A percentile compares a stretch with the other conserved stretches of the same genome.
Evolutionary conservation across 176 grass and related monocot species (phyloP).

Genomic region (Puccinellia tenuiflora): DNA sequence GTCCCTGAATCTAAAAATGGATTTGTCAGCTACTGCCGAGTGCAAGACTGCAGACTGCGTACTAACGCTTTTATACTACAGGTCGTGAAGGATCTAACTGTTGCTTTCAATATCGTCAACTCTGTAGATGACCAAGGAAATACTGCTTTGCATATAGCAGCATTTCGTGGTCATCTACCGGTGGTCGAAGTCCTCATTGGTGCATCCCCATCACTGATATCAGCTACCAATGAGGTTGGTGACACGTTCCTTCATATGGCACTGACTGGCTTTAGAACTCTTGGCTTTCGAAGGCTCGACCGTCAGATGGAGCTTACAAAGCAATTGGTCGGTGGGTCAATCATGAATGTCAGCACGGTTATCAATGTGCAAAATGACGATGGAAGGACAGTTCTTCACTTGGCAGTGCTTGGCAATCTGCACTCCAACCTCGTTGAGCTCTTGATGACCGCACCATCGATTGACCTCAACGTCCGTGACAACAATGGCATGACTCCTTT

Average conservation of each 20-base stretch:
- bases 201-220: slow-evolving; percentile 40
- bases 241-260: slow-evolving; percentile 89
- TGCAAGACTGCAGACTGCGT: not conserved
- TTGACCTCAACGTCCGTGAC: slow-evolving; percentile 65
- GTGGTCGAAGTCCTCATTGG: slow-evolving; percentile 52
- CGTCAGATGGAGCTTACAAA: slow-evolving; percentile 74
- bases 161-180: slow-evolving; percentile 64
- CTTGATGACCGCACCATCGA: slow-evolving; percentile 52
- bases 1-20: not conserved
- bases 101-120: slow-evolving; percentile 40
- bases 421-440: slow-evolving; percentile 60
- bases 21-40: not conserved
- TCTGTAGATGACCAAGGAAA: slow-evolving; percentile 67
- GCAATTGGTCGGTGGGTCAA: slow-evolving; percentile 36
- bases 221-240: slow-evolving; percentile 53
- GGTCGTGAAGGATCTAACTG: slow-evolving; percentile 60
- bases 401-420: slow-evolving; percentile 69
- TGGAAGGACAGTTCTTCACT: slow-evolving; percentile 69
- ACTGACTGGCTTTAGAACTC: slow-evolving; percentile 70
- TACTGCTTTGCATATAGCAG: slow-evolving; percentile 74
- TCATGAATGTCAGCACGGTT: slow-evolving; percentile 43
- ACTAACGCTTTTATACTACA: slow-evolving; percentile 30
- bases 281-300: slow-evolving; percentile 78
- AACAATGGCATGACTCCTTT: slow-evolving; percentile 67
- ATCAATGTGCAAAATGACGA: slow-evolving; percentile 76